These are phyloP conservation scores for Penicillium hesseltinei DNA, from an alignment of 2,329 filamentous ascomycete genomes.

Conservation along the genomic window DNA sequence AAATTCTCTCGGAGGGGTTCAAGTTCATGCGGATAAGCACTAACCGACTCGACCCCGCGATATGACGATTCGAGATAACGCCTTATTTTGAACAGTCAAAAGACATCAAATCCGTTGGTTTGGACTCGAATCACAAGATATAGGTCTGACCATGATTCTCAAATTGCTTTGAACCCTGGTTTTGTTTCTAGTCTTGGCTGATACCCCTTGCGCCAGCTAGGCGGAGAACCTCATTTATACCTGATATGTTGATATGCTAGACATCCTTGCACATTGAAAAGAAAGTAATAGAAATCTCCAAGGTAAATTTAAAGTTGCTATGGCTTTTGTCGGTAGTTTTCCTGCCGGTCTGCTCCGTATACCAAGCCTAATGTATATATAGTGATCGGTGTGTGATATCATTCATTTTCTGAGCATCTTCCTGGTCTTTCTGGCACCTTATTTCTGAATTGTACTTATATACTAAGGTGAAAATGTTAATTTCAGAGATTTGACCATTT, in stretches of 20 bases:
- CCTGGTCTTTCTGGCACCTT: too few species aligned
- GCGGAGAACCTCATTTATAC: not conserved
- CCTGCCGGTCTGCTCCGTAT: not conserved
- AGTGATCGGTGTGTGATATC: not conserved
- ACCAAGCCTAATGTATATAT: not conserved
- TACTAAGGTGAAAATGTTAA: not conserved
- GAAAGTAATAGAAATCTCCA: not conserved
- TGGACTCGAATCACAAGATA: not conserved
- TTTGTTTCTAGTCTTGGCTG: not conserved
- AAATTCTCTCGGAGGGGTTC: not conserved
- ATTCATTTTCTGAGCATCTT: not conserved
- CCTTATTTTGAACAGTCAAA: not conserved
- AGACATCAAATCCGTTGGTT: not conserved
- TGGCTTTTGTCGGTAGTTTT: not conserved
- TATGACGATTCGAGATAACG: not conserved
- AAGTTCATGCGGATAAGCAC: not conserved
- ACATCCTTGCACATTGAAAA: not conserved
- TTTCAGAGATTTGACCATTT: not conserved
- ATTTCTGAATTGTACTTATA: too few species aligned
- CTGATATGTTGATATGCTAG: not conserved
- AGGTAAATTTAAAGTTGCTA: not conserved
- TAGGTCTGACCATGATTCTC: not conserved
- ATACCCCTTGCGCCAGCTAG: not conserved
- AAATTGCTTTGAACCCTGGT: not conserved
- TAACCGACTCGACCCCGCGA: conserved; percentile 4